Conservation (phyloP, 352 stramenopile genomes). For the Phytophthora aleatoria region DNA sequence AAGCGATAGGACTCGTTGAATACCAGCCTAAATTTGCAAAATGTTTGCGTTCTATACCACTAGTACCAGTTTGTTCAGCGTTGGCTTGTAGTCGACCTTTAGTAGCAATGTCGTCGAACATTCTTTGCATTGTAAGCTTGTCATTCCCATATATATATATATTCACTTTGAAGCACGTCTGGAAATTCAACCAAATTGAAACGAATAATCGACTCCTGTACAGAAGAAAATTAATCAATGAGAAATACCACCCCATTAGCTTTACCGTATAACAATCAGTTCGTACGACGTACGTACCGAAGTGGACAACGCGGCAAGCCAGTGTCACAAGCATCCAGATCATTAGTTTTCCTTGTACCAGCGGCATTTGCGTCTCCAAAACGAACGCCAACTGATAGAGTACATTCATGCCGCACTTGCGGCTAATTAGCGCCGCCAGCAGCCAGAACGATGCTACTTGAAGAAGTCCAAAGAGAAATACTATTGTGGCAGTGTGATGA, state of each 20-base stretch:
- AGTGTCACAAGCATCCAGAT: constrained; percentile 32
- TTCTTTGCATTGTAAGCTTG: too few relatives aligned
- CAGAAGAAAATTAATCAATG: neutral
- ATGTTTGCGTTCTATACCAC: too few relatives aligned
- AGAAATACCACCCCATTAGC: neutral
- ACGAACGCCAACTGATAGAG: constrained; percentile 41
- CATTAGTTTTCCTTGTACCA: constrained; percentile 27
- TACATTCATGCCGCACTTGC: constrained; percentile 18
- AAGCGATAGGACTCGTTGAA: too few relatives aligned
- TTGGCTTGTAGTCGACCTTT: too few relatives aligned
- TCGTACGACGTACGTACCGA: constrained; percentile 11
- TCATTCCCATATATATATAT: too few relatives aligned
- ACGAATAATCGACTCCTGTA: constrained; percentile 31
- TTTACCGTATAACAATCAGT: too few relatives aligned
- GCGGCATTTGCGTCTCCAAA: constrained; percentile 30
- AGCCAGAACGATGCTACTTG: constrained; percentile 31
- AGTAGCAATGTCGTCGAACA: too few relatives aligned
- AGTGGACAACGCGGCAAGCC: constrained; percentile 28
- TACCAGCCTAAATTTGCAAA: too few relatives aligned
- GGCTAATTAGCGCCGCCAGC: constrained; percentile 12
- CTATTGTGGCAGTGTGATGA: neutral
- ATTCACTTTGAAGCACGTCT: neutral
- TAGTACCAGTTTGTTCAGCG: too few relatives aligned
- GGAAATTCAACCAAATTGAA: constrained; percentile 32
- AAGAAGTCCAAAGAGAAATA: constrained; percentile 32